These are phyloP conservation scores for Ulmus americana DNA, from an alignment of 331 rosid genomes.

Conservation along the genomic window DNA sequence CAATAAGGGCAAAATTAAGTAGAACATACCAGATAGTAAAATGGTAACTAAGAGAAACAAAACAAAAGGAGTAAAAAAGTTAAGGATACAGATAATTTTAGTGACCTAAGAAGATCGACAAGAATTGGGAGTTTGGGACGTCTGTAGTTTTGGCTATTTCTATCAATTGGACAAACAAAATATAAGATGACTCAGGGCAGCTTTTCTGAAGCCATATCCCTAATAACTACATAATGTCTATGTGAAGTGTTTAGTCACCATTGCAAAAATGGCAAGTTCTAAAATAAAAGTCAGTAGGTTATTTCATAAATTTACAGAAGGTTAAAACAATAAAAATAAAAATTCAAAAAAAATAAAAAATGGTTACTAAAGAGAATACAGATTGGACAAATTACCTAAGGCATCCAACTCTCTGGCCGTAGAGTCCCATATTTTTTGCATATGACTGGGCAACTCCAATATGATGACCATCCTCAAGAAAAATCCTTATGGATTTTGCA, in stretches of 20 bases:
- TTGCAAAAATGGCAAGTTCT: neutral
- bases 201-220: neutral
- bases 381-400: constrained; percentile 51
- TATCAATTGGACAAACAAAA: neutral
- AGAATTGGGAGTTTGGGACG: too few relatives aligned
- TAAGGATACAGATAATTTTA: too few relatives aligned
- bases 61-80: too few relatives aligned
- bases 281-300: neutral
- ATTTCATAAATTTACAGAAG: neutral
- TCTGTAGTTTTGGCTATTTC: neutral
- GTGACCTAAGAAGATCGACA: too few relatives aligned
- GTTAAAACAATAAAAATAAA: too few relatives aligned
- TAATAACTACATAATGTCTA: neutral
- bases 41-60: too few relatives aligned
- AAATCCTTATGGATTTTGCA: constrained; percentile 77
- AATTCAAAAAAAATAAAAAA: neutral
- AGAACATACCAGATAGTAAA: too few relatives aligned
- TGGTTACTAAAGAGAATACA: neutral
- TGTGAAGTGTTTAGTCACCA: neutral
- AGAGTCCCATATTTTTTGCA: constrained; percentile 97
- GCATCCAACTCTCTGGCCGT: constrained; percentile 96
- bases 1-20: too few relatives aligned
- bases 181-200: neutral
- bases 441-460: constrained; percentile 91
- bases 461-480: constrained; percentile 85